A percentile compares a stretch with the other conserved stretches of the same genome.
phyloP scores from a whole-genome alignment of 768 basidiomycete species.

The Kwoniella mangroviensis region DNA sequence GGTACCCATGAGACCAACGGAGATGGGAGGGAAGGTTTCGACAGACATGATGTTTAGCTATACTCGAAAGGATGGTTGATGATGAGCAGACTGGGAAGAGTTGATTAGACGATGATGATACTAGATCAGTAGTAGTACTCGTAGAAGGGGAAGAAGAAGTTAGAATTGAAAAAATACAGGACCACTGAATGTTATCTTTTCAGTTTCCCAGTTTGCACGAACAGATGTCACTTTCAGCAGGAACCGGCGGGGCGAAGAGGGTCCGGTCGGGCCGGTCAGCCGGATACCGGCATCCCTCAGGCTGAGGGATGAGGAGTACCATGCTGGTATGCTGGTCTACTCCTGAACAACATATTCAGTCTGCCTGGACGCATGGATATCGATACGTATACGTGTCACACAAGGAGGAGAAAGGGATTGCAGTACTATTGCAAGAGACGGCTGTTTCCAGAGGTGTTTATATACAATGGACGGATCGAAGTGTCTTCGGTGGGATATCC shows the following conservation, averaged over 20 bases:
- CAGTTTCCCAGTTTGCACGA: conserved; percentile 1
- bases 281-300: conserved; percentile 16
- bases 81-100: too few relatives aligned
- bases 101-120: too few relatives aligned
- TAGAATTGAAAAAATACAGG: too few relatives aligned
- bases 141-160: too few relatives aligned
- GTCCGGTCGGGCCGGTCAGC: conserved; percentile 11
- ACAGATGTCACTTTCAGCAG: conserved; percentile 3
- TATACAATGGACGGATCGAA: not conserved
- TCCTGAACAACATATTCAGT: not conserved
- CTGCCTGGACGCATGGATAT: not conserved
- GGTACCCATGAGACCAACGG: conserved; percentile 53
- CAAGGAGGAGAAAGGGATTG: too few relatives aligned
- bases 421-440: too few relatives aligned
- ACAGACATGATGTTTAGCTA: conserved; percentile 27
- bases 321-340: not conserved
- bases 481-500: not conserved
- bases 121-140: too few relatives aligned
- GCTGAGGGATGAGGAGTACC: too few relatives aligned
- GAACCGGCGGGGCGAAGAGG: conserved; percentile 5
- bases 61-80: too few relatives aligned
- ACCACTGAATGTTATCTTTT: not conserved
- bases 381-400: too few relatives aligned
- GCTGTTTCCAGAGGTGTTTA: too few relatives aligned
- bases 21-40: conserved; percentile 43